Base-by-base conservation (phyloP, 768 basidiomycete genomes). In the Termitomyces sp. region DNA sequence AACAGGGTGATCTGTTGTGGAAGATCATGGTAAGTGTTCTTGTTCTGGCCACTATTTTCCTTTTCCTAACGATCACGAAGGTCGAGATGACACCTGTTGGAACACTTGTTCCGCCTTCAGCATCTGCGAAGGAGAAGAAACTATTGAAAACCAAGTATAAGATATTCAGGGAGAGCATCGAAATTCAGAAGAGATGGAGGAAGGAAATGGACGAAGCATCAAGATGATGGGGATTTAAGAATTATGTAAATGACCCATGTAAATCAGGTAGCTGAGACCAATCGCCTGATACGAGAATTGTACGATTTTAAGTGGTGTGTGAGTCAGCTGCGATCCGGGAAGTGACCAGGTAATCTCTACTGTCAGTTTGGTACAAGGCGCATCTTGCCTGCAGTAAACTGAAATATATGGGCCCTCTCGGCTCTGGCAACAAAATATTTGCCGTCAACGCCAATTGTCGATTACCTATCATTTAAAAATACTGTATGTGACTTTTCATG, bases 11-110 rank as follows among this genome's bases (percentile, higher is more conserved):
- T 60, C 73, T 78, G 60, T 75, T 98, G 62, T 99, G 97, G 96
- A 78, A 85, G 46, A 90, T 95, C 65, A 98, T 98, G 96, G 94
- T 87, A 57, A 33, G 81, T 63, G 27, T 24, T 9, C 50, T 51
- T 13, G 34, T 8, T 53, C 30, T 9, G 5, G 40, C n/a, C 10
- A 9, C 54, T n/a, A 20, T 62, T 4, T 18, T 34, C 22, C 24
- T 91, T 89, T 82, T 89, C 22, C 33, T n/a, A 13, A 51, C 22
- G 3, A 13, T 59, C 5, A 22, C 36, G 16, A 32, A 93, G 92
- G 84, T 90, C 33, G 88, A 93, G 64, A 98, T 99, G 97, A 96
- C 95, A 7, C 89, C 91, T 34, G 76, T 86, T 1, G 96, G 90
- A 4, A 84, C 81, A 16, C 75, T 88, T 44, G 79, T 99, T 34